Evolutionary conservation across 2,329 filamentous ascomycete species (phyloP).

Genomic region (Gnomoniopsis smithogilvyi): DNA sequence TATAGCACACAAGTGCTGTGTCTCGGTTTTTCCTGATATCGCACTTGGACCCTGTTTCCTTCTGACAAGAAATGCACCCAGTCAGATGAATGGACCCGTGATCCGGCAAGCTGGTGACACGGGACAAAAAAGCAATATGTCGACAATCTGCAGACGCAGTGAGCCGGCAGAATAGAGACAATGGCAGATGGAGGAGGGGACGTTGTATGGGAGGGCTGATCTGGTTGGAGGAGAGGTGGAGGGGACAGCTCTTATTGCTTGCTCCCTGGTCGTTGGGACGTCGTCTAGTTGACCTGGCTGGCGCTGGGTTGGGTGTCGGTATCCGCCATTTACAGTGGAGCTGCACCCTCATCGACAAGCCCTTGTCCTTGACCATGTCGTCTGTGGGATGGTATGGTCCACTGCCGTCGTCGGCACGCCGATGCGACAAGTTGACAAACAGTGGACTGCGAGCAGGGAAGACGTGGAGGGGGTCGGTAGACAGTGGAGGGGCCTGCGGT

Average conservation of each 20-base stretch:
- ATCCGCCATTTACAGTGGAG: neutral
- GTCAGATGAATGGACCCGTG: neutral
- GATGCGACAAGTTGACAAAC: neutral
- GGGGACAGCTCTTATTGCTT: slow-evolving; percentile 13
- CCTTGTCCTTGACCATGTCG: neutral
- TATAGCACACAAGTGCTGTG: neutral
- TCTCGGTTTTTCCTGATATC: neutral
- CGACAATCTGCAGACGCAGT: neutral
- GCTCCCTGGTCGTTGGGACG: slow-evolving; percentile 3
- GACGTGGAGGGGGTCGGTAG: neutral
- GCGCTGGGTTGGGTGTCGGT: neutral
- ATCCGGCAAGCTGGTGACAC: neutral
- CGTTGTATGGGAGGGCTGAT: neutral
- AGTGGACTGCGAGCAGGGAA: neutral
- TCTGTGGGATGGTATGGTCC: neutral
- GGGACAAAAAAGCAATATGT: neutral
- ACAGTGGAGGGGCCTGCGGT: neutral
- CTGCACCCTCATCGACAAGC: neutral
- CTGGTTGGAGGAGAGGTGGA: slow-evolving; percentile 15
- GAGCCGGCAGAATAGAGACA: neutral
- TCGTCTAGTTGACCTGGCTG: neutral
- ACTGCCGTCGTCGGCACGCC: neutral
- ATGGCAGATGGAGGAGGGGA: neutral
- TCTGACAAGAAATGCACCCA: neutral
- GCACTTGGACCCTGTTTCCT: neutral